These are phyloP conservation scores for Shiraia sp. DNA, from an alignment of 2,329 filamentous ascomycete species.

Conservation along the genomic window DNA sequence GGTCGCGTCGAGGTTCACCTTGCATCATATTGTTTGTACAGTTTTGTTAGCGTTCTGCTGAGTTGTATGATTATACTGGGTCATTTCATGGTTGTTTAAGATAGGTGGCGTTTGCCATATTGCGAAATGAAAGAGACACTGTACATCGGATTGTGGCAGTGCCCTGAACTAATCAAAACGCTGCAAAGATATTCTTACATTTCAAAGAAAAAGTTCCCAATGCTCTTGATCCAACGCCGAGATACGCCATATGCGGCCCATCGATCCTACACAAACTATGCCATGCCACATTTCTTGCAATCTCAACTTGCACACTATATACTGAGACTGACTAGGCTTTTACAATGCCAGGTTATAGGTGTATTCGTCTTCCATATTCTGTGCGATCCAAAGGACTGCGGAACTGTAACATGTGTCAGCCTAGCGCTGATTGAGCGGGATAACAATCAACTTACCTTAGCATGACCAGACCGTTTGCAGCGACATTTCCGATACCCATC, in stretches of 20 bases:
- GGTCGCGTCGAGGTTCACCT: too few species aligned
- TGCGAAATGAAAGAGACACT: background rate
- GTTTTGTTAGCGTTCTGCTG: slow-evolving; percentile 25
- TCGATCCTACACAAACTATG: too few species aligned
- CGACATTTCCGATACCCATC: slow-evolving; percentile 68
- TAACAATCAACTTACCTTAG: slow-evolving; percentile 57
- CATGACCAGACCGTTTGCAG: slow-evolving; percentile 69
- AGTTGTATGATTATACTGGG: slow-evolving; percentile 23
- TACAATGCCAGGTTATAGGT: slow-evolving; percentile 69
- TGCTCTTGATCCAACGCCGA: background rate
- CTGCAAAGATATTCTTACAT: slow-evolving; percentile 13
- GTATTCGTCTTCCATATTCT: slow-evolving; percentile 75
- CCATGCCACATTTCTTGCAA: background rate
- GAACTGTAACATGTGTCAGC: slow-evolving; percentile 52
- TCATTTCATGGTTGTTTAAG: too few species aligned
- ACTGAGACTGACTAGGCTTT: slow-evolving; percentile 1
- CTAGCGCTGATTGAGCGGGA: background rate
- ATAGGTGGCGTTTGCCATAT: too few species aligned
- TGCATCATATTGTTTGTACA: slow-evolving; percentile 11
- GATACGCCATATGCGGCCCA: background rate
- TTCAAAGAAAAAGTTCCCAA: slow-evolving; percentile 2
- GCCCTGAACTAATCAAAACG: slow-evolving; percentile 1
- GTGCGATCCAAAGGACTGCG: slow-evolving; percentile 68
- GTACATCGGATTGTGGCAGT: background rate
- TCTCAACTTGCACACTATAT: background rate